Conservation (phyloP, 2,329 filamentous ascomycete species). For the Pseudogymnoascus sp. region DNA sequence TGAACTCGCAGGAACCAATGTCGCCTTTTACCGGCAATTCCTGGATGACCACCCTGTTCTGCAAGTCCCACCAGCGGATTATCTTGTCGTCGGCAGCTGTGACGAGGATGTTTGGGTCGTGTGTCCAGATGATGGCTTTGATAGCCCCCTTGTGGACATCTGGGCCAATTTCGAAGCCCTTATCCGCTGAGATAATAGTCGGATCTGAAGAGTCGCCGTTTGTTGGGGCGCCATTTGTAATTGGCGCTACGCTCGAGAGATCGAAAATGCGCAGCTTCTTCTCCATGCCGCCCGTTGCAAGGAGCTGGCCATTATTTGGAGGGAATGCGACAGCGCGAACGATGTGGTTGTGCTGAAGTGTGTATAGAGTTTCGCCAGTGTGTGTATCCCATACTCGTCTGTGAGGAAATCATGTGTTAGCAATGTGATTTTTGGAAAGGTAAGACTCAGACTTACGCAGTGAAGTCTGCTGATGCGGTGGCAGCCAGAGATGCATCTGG, state of each 20-base stretch:
- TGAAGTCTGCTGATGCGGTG: conserved; percentile 93
- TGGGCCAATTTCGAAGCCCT: conserved; percentile 77
- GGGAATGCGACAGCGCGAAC: conserved; percentile 90
- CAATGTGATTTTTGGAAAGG: background rate
- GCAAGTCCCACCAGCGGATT: conserved; percentile 89
- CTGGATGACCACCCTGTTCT: conserved; percentile 65
- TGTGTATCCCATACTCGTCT: conserved; percentile 97
- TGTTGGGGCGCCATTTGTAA: conserved; percentile 25
- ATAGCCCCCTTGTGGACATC: conserved; percentile 81
- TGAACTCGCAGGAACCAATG: conserved; percentile 89
- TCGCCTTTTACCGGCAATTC: conserved; percentile 74
- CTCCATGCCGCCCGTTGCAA: conserved; percentile 91
- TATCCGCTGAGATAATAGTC: conserved; percentile 49
- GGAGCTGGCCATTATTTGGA: conserved; percentile 69
- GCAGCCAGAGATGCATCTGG: conserved; percentile 82
- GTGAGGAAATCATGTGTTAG: conserved; percentile 12
- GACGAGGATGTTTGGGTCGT: conserved; percentile 78
- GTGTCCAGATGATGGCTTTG: conserved; percentile 93
- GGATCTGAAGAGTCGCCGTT: conserved; percentile 30
- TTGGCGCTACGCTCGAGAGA: conserved; percentile 53
- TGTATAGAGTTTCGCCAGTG: conserved; percentile 80
- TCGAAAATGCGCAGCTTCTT: conserved; percentile 96
- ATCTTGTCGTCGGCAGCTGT: conserved; percentile 88
- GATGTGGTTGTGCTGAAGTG: conserved; percentile 88
- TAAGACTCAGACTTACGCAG: conserved; percentile 54